A percentile compares a stretch with the other conserved stretches of the same genome.
These are phyloP conservation scores for Fusarium tuaranense DNA, from an alignment of 2,329 filamentous ascomycete genomes.

Conservation along the genomic window DNA sequence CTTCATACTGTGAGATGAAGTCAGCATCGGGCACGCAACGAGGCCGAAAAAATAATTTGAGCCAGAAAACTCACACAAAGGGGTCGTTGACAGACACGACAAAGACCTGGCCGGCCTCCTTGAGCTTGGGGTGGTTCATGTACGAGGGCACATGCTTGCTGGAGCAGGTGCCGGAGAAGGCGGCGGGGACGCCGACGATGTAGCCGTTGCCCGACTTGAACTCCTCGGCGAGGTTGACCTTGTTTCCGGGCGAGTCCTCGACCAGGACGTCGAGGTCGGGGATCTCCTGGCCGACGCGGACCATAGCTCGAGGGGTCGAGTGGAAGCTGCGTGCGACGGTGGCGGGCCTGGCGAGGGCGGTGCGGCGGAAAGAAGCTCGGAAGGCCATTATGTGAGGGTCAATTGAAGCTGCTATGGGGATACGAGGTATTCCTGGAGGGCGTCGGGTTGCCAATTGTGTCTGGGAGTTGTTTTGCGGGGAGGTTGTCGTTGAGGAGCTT, in stretches of 20 bases:
- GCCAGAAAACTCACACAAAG: constrained; percentile 77
- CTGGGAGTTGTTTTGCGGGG: constrained; percentile 6
- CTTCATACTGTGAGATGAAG: constrained; percentile 74
- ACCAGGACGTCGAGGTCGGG: constrained; percentile 82
- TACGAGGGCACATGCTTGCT: constrained; percentile 84
- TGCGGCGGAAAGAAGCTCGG: constrained; percentile 50
- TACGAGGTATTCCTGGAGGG: constrained; percentile 8
- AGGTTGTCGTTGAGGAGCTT: constrained; percentile 15
- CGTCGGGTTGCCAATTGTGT: constrained; percentile 28
- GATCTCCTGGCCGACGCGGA: constrained; percentile 83
- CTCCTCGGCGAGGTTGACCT: constrained; percentile 87
- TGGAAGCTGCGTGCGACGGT: constrained; percentile 67
- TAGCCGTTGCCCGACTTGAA: constrained; percentile 78
- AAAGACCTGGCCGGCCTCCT: constrained; percentile 85
- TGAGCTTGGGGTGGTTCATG: constrained; percentile 82
- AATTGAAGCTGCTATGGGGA: constrained; percentile 1
- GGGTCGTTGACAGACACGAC: constrained; percentile 94
- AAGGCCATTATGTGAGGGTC: constrained; percentile 49
- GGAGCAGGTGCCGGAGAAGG: constrained; percentile 73
- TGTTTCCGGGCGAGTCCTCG: constrained; percentile 90
- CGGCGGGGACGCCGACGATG: constrained; percentile 87
- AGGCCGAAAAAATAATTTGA: background rate
- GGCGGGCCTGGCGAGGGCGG: constrained; percentile 47
- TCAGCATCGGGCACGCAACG: constrained; percentile 6
- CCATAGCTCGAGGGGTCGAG: constrained; percentile 69